Conservation (phyloP, 2,329 filamentous ascomycete genomes). For the Epichloe typhina region DNA sequence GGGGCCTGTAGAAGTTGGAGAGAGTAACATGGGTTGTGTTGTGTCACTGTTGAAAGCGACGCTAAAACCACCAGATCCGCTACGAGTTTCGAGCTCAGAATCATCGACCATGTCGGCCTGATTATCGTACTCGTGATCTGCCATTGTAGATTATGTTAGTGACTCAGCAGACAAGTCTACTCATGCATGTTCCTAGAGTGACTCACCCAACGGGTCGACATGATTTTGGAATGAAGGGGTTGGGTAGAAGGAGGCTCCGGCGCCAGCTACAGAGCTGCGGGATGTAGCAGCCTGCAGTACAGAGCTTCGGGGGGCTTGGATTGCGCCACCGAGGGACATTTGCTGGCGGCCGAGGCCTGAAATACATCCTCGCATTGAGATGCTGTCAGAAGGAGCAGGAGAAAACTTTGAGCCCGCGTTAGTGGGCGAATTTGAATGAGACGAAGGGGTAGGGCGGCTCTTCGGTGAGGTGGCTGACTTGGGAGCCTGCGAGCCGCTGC, state of each 20-base stretch:
- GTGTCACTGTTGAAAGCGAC: slow-evolving; percentile 36
- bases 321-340: slow-evolving; percentile 16
- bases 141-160: slow-evolving; percentile 47
- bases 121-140: slow-evolving; percentile 95
- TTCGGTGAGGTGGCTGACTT: slow-evolving; percentile 53
- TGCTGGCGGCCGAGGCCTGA: slow-evolving; percentile 19
- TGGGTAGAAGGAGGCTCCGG: slow-evolving; percentile 54
- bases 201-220: slow-evolving; percentile 90
- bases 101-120: slow-evolving; percentile 84
- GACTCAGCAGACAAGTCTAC: slow-evolving; percentile 39
- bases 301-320: slow-evolving; percentile 16
- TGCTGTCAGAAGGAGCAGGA: slow-evolving; percentile 33
- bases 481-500: slow-evolving; percentile 32
- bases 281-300: slow-evolving; percentile 24
- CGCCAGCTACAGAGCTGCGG: slow-evolving; percentile 23
- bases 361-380: slow-evolving; percentile 29
- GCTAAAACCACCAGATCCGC: slow-evolving; percentile 52
- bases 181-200: slow-evolving; percentile 22
- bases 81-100: slow-evolving; percentile 54
- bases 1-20: slow-evolving; percentile 25
- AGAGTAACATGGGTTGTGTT: slow-evolving; percentile 29
- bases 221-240: slow-evolving; percentile 80
- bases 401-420: slow-evolving; percentile 32
- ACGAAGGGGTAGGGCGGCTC: slow-evolving; percentile 69
- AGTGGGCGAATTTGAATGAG: slow-evolving; percentile 50